phyloP scores from a whole-genome alignment of 148 eudicot genomes.

The Polygonum maritimum region DNA sequence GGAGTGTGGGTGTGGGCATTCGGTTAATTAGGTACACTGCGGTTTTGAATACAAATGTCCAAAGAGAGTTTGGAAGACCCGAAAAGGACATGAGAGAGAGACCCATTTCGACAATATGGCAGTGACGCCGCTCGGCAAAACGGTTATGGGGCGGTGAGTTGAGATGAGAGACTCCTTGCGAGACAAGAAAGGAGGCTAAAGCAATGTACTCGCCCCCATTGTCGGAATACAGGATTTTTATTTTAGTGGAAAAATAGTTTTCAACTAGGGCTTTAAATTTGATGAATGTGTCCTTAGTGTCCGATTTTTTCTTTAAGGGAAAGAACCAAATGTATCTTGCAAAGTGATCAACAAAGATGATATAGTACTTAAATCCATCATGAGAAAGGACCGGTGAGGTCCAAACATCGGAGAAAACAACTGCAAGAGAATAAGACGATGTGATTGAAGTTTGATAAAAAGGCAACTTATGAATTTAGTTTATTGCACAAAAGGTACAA shows the following conservation, averaged over 20 bases:
- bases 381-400: not conserved
- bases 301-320: conserved; percentile 7
- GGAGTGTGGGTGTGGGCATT: too few relatives aligned
- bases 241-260: not conserved
- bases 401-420: not conserved
- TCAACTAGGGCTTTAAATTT: conserved; percentile 1
- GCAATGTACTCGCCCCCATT: conserved; percentile 8
- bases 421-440: not conserved
- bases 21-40: not conserved
- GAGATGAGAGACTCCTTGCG: not conserved
- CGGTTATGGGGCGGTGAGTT: not conserved
- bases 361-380: not conserved
- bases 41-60: not conserved
- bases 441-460: not conserved
- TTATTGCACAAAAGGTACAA: too few relatives aligned
- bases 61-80: not conserved
- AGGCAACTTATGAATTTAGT: not conserved
- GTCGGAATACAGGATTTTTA: not conserved
- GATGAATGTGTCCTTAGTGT: not conserved
- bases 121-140: too few relatives aligned
- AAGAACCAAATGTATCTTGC: conserved; percentile 6
- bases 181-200: not conserved
- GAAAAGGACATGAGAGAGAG: too few relatives aligned
- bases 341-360: conserved; percentile 13
- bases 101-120: too few relatives aligned